Conservation (phyloP, 2,329 filamentous ascomycete species). For the Lojkania enalia region DNA sequence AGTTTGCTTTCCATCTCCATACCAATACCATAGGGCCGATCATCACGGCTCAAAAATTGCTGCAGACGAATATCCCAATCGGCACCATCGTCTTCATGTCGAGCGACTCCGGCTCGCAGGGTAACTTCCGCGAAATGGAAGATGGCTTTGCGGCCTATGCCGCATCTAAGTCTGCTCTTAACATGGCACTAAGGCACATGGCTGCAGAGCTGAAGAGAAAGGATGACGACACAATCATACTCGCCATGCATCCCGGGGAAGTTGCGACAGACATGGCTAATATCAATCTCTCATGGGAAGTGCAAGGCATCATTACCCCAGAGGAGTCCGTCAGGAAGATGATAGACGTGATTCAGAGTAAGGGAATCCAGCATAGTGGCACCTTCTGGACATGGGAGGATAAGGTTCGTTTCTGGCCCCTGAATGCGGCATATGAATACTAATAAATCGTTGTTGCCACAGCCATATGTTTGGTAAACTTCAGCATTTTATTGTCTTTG, state of each 20-base stretch:
- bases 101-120: conserved; percentile 58
- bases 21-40: conserved; percentile 65
- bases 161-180: conserved; percentile 61
- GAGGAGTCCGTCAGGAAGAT: conserved; percentile 56
- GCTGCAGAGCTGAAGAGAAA: conserved; percentile 58
- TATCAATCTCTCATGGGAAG: conserved; percentile 55
- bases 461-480: conserved; percentile 38
- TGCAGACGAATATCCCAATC: conserved; percentile 52
- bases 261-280: conserved; percentile 61
- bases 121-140: conserved; percentile 57
- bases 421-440: background rate
- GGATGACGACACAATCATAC: conserved; percentile 53
- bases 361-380: conserved; percentile 53
- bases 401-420: conserved; percentile 43
- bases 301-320: conserved; percentile 56
- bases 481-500: background rate
- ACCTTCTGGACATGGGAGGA: conserved; percentile 62
- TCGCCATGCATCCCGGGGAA: conserved; percentile 62
- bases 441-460: background rate
- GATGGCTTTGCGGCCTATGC: conserved; percentile 63
- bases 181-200: conserved; percentile 60
- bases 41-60: conserved; percentile 57
- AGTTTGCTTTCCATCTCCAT: conserved; percentile 59
- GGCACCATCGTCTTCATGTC: conserved; percentile 60
- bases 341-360: conserved; percentile 56